phyloP scores from a whole-genome alignment of 768 basidiomycete genomes.

The Tubosaeta sp. region DNA sequence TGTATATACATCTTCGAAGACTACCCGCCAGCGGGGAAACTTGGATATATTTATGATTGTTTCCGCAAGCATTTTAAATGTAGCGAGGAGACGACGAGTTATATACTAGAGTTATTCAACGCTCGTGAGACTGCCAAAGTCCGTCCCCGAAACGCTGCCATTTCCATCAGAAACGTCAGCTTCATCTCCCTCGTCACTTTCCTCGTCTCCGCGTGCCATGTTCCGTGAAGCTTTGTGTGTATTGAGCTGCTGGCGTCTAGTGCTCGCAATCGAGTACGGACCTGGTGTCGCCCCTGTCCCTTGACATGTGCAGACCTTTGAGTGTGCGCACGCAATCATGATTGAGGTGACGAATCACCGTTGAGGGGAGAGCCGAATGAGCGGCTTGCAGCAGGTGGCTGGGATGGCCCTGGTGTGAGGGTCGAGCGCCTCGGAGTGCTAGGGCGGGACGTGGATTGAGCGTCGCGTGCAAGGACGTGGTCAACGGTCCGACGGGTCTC shows the following conservation, averaged over 20 bases:
- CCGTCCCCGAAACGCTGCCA: constrained; percentile 38
- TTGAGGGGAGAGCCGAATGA: constrained; percentile 41
- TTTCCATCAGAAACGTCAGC: constrained; percentile 36
- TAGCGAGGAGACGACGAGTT: not conserved
- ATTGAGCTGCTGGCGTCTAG: constrained; percentile 18
- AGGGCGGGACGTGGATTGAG: constrained; percentile 23
- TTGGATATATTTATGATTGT: not conserved
- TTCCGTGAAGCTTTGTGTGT: constrained; percentile 15
- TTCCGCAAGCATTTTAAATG: not conserved
- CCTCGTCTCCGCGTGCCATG: constrained; percentile 8
- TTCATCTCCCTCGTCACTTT: constrained; percentile 14
- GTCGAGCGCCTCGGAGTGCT: constrained; percentile 24
- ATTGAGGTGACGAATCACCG: constrained; percentile 43
- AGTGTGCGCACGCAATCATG: constrained; percentile 36
- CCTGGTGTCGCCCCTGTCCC: constrained; percentile 26
- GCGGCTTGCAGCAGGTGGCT: constrained; percentile 30
- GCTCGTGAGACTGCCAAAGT: constrained; percentile 48
- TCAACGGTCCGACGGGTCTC: constrained; percentile 16
- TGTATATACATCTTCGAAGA: constrained; percentile 1
- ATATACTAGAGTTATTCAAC: constrained; percentile 34
- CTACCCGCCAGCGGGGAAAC: no score
- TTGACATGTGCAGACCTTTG: constrained; percentile 31
- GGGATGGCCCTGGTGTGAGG: constrained; percentile 26
- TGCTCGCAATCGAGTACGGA: constrained; percentile 19
- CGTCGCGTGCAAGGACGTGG: constrained; percentile 12